Evolutionary conservation across 2,329 filamentous ascomycete species (phyloP).

Genomic region (Microcyclospora tardicrescens): DNA sequence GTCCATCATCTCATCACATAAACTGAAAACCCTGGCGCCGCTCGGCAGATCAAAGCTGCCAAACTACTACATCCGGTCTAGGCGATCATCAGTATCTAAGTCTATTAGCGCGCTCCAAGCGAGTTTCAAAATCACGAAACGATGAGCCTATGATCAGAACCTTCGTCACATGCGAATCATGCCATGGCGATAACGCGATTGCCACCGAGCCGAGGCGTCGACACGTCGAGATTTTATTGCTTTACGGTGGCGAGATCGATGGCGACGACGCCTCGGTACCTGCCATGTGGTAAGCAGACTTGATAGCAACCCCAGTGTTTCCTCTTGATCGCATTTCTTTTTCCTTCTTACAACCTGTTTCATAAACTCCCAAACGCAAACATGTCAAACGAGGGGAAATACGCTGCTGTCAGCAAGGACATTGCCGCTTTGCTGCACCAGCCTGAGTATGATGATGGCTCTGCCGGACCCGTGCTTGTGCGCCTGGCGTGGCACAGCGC

Average conservation of each 20-base stretch:
- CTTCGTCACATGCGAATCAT: not conserved
- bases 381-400: constrained; percentile 10
- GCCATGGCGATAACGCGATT: no score
- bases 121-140: not conserved
- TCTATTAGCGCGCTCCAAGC: not conserved
- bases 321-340: no score
- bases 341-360: no score
- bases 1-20: no score
- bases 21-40: no score
- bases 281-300: no score
- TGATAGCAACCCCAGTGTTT: no score
- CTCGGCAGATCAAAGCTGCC: not conserved
- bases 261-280: no score
- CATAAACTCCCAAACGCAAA: not conserved
- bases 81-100: not conserved
- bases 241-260: no score
- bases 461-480: constrained; percentile 50
- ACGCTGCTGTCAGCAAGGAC: constrained; percentile 11
- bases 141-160: not conserved
- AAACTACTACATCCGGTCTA: not conserved
- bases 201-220: not conserved
- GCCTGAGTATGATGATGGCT: constrained; percentile 53
- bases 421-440: constrained; percentile 23
- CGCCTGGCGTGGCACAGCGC: constrained; percentile 53
- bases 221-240: not conserved